Base-by-base conservation (phyloP, 257 asterid species). In the Ligustrum vulgare region DNA sequence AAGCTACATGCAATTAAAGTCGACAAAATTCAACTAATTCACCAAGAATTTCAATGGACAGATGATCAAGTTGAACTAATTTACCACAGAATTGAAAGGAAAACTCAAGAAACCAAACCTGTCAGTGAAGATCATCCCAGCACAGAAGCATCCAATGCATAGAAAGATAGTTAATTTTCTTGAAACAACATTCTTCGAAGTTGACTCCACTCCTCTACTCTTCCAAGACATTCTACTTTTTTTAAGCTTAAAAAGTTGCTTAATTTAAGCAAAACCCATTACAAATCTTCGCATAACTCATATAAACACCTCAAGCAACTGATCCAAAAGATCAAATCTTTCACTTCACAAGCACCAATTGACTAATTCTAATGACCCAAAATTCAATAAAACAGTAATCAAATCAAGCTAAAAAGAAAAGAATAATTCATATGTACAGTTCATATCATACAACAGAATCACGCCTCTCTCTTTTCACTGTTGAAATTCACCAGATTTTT, bases 41-140 rank as follows among this genome's bases (percentile, higher is more conserved):
- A 10, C 36, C 8, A 20, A 69, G 35, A 37, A 68, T 37, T 68
- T 10, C 51, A 37, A 20, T 20, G 31, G 56, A 34, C 18, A 43
- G 54, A 7, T 35, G 34, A 68, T n/a, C 10, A 11, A 66, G 22
- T n/a, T 33, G 69, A 32, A 75, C 2, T 25, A 60, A 25, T 60
- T 60, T 7, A 25, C 67, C 67, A 22, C 2, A 37, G 71, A 80
- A 68, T 25, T 16, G 8, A 80, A 31, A 70, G 33, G 64, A 71
- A 72, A 72, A 69, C 64, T 58, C 9, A 72, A 43, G 75, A 32
- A 23, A 73, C 69, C 34, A 71, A 84, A 94, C 97, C 98, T 90
- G 93, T 92, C 93, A 82, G 96, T 92, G 90, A 92, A 94, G 84
- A 94, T 91, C 98, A 92, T 92, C 81, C 98, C 98, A 73, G 82